phyloP scores from a whole-genome alignment of 371 early-diverging fungal genomes.

The Apophysomyces ossiformis region DNA sequence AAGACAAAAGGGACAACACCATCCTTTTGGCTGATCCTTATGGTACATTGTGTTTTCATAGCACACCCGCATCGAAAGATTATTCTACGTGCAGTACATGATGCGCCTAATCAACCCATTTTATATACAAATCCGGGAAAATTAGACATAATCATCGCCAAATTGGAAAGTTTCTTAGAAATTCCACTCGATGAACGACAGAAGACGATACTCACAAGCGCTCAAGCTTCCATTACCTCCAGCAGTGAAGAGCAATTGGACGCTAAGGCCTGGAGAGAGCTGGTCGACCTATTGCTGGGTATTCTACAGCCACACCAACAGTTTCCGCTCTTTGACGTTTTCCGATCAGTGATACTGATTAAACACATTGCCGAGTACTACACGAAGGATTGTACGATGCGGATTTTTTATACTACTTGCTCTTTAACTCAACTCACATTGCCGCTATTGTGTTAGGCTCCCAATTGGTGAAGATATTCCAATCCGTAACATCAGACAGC shows the following conservation, averaged over 20 bases:
- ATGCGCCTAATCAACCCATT: slow-evolving; percentile 56
- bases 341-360: slow-evolving; percentile 58
- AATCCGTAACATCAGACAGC: slow-evolving; percentile 8
- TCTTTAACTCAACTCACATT: not conserved
- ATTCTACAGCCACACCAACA: slow-evolving; percentile 53
- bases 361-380: slow-evolving; percentile 48
- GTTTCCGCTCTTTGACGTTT: slow-evolving; percentile 72
- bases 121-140: slow-evolving; percentile 57
- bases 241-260: slow-evolving; percentile 1
- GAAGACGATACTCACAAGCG: slow-evolving; percentile 25
- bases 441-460: slow-evolving; percentile 11
- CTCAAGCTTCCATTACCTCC: slow-evolving; percentile 22
- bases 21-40: not conserved
- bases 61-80: slow-evolving; percentile 70
- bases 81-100: slow-evolving; percentile 36
- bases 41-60: slow-evolving; percentile 15
- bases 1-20: slow-evolving; percentile 22
- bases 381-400: slow-evolving; percentile 45
- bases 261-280: slow-evolving; percentile 35
- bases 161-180: slow-evolving; percentile 50
- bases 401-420: not conserved
- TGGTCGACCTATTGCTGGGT: slow-evolving; percentile 41
- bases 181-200: slow-evolving; percentile 33
- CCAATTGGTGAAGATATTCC: slow-evolving; percentile 21
- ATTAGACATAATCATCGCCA: slow-evolving; percentile 63